Evolutionary conservation across 352 stramenopile species (phyloP), one percentile per base, ranked within the genome.

Genomic region (Globisporangium rhizosaccharum): DNA sequence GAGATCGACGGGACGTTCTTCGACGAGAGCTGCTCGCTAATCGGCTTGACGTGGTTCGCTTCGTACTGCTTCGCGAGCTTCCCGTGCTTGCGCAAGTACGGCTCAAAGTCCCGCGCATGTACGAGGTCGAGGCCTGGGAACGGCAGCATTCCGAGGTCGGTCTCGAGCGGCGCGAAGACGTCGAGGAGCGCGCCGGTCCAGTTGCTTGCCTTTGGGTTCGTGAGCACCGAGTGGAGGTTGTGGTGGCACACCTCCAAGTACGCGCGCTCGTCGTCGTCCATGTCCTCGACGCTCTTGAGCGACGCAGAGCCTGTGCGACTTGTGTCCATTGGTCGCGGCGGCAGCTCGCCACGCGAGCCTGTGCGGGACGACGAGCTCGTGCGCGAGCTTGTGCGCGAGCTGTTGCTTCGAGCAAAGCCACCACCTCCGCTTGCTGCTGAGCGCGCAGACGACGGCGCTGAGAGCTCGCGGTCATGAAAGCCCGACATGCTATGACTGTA

Each of bases 171-270:
- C 46, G 87, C 90, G 25, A 94, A 75, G 51, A 73, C 81, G 49
- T 94, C 85, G 7, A 94, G 69, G 47, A 92, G 53, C 25, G 78
- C 72, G 41, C 73, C 76, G 51, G 79, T 67, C 85, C 85, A 94
- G 65, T 82, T 84, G 48, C 57, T 82, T 7, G 75, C 81, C 56
- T 90, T 87, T 6, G 85, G 85, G 50, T 92, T 91, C 0, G 79
- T 88, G 39, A 95, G 69, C 53, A 95, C 85, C 33, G 85, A 93
- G 68, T 95, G 82, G 28, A 95, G 60, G 56, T 95, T 95, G 64
- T 95, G 83, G 39, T 91, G 78, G 37, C 63, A 85, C 57, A 90
- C 74, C 11, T 72, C 69, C 14, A 91, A 55, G 59, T 87, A 87
- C 39, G 82, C 78, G 48, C 71, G 73, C 26, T 88, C 79, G 53